Evolutionary conservation across 805 yeast genomes (phyloP).

Genomic region (Deakozyma indianensis): DNA sequence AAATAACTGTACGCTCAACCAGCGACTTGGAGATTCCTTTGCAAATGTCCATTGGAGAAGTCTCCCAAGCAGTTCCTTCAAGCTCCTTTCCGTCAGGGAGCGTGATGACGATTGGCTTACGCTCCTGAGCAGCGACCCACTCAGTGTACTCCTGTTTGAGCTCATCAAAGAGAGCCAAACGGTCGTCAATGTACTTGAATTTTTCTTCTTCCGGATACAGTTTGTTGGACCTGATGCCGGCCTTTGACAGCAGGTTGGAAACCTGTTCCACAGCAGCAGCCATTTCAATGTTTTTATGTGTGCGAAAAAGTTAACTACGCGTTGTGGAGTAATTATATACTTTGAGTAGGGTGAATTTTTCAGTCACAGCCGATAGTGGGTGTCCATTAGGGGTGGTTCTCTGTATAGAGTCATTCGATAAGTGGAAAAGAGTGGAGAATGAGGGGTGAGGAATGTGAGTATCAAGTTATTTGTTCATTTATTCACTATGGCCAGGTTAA

Average conservation of each 20-base stretch:
- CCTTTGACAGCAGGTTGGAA: conserved; percentile 8
- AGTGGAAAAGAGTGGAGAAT: no score
- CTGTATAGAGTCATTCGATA: no score
- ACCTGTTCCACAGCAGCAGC: conserved; percentile 6
- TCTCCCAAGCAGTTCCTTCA: conserved; percentile 76
- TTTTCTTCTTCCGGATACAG: conserved; percentile 38
- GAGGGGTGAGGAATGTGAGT: no score
- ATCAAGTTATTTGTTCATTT: no score
- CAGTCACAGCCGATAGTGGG: neutral
- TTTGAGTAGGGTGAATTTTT: neutral
- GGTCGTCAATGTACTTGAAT: conserved; percentile 71
- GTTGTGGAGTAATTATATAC: neutral
- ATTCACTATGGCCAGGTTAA: no score
- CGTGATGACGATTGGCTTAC: conserved; percentile 59
- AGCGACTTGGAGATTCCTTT: conserved; percentile 73
- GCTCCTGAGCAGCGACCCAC: conserved; percentile 44
- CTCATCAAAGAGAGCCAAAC: conserved; percentile 66
- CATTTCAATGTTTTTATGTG: conserved; percentile 3
- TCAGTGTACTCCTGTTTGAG: conserved; percentile 68
- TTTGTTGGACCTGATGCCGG: conserved; percentile 8
- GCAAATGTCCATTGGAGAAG: conserved; percentile 81
- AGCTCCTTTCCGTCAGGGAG: conserved; percentile 60
- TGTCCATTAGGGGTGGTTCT: no score
- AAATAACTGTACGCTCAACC: conserved; percentile 75
- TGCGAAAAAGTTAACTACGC: neutral